Percentiles rank a stretch among this genome's conserved stretches.
phyloP scores from a whole-genome alignment of 257 asterid species.

The Phtheirospermum japonicum region DNA sequence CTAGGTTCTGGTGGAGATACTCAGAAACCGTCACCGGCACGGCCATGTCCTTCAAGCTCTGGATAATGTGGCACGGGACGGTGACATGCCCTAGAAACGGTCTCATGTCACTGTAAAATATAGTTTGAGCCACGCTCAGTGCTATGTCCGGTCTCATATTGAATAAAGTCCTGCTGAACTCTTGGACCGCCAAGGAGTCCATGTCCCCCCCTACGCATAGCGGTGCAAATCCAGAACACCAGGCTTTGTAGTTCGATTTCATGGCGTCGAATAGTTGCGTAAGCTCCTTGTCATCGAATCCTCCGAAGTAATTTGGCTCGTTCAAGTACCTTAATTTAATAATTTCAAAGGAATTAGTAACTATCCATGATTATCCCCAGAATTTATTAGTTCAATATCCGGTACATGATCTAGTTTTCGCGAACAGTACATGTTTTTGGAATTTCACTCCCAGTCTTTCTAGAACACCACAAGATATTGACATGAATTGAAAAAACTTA shows the following conservation, averaged over 20 bases:
- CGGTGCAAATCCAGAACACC: slow-evolving; percentile 83
- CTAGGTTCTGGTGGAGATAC: slow-evolving; percentile 63
- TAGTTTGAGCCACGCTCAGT: slow-evolving; percentile 53
- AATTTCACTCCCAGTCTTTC: too few species aligned
- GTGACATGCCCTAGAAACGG: slow-evolving; percentile 48
- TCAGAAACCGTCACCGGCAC: slow-evolving; percentile 81
- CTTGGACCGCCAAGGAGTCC: slow-evolving; percentile 75
- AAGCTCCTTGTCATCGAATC: slow-evolving; percentile 66
- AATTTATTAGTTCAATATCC: too few species aligned
- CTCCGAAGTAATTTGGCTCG: slow-evolving; percentile 74
- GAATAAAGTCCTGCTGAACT: slow-evolving; percentile 80
- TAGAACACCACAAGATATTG: too few species aligned
- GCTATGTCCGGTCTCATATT: slow-evolving; percentile 93
- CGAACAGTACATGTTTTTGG: too few species aligned
- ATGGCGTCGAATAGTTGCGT: slow-evolving; percentile 57
- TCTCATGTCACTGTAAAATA: slow-evolving; percentile 58
- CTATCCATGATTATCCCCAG: too few species aligned
- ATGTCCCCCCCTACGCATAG: slow-evolving; percentile 81
- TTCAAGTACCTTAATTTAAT: slow-evolving; percentile 60
- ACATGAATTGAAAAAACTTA: too few species aligned
- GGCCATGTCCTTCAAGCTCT: slow-evolving; percentile 78
- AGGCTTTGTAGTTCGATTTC: slow-evolving; percentile 67
- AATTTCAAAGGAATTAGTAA: too few species aligned
- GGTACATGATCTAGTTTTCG: too few species aligned
- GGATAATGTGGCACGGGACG: slow-evolving; percentile 76